These are phyloP conservation scores for Fusarium sp. DNA, from an alignment of 2,329 filamentous ascomycete species.

Conservation along the genomic window DNA sequence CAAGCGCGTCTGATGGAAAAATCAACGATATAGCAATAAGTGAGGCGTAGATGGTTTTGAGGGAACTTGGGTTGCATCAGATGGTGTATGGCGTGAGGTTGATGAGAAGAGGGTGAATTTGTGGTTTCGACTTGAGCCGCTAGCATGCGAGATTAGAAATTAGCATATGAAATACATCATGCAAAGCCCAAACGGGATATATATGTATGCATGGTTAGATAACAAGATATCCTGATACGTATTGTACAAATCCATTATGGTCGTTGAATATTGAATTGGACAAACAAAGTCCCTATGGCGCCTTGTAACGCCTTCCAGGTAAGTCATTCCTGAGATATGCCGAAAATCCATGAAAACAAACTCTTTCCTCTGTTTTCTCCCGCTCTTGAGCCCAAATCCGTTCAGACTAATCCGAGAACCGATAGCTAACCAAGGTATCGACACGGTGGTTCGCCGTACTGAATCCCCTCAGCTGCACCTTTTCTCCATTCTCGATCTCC, in stretches of 20 bases:
- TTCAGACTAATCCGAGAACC: conserved; percentile 56
- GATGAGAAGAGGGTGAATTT: conserved; percentile 18
- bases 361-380: background rate
- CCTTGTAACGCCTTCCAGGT: conserved; percentile 44
- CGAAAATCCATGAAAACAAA: conserved; percentile 17
- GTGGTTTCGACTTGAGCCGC: background rate
- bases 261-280: conserved; percentile 21
- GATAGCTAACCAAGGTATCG: conserved; percentile 95
- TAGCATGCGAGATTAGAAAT: conserved; percentile 7
- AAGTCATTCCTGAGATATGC: conserved; percentile 15
- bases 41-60: conserved; percentile 38
- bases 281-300: conserved; percentile 18
- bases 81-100: conserved; percentile 39
- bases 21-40: background rate
- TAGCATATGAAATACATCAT: conserved; percentile 2
- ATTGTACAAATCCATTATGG: conserved; percentile 41
- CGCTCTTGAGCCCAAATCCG: background rate
- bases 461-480: conserved; percentile 94
- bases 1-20: conserved; percentile 66
- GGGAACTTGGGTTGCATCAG: conserved; percentile 22
- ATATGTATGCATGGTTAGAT: conserved; percentile 22
- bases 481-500: conserved; percentile 94
- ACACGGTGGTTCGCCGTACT: conserved; percentile 95
- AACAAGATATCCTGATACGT: conserved; percentile 35
- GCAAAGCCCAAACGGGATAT: background rate